phyloP scores from a whole-genome alignment of 768 basidiomycete species.

The Phaeolepiota aurea region DNA sequence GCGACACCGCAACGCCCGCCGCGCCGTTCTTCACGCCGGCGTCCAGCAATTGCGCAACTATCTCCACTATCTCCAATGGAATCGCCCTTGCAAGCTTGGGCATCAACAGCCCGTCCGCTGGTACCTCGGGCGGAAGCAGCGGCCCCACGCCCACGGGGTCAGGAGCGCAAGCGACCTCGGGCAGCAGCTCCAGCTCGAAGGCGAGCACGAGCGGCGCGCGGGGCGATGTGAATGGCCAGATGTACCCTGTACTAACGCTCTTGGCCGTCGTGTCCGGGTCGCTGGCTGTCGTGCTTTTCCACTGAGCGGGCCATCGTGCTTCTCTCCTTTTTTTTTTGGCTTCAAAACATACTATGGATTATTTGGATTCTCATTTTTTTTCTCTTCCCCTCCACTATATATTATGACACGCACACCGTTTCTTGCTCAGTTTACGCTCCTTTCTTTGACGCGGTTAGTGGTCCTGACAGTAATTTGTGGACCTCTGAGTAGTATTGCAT shows the following conservation, averaged over 20 bases:
- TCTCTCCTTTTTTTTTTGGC: no score
- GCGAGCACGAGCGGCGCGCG: slow-evolving; percentile 4
- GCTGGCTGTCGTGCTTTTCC: slow-evolving; percentile 10
- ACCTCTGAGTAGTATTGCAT: no score
- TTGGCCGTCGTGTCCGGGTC: slow-evolving; percentile 9
- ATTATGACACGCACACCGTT: no score
- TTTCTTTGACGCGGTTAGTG: no score
- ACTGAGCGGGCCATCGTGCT: no score
- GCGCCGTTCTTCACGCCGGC: slow-evolving; percentile 24
- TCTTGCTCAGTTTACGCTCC: no score
- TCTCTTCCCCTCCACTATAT: no score
- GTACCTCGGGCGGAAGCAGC: slow-evolving; percentile 9
- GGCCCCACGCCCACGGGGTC: not conserved
- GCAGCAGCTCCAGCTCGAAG: not conserved
- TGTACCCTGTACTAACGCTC: slow-evolving; percentile 7
- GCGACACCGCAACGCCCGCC: slow-evolving; percentile 27
- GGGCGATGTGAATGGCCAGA: slow-evolving; percentile 6
- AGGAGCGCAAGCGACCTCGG: not conserved
- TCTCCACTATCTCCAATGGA: slow-evolving; percentile 28
- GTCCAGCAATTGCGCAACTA: slow-evolving; percentile 31
- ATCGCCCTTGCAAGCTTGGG: slow-evolving; percentile 21
- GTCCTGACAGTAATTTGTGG: no score
- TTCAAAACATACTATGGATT: not conserved
- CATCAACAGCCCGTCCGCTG: slow-evolving; percentile 4
- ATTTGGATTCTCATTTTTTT: no score